These are phyloP conservation scores for thale cress (Arabidopsis thaliana) DNA, from an alignment of 345 rosid species.

Conservation along the genomic window DNA sequence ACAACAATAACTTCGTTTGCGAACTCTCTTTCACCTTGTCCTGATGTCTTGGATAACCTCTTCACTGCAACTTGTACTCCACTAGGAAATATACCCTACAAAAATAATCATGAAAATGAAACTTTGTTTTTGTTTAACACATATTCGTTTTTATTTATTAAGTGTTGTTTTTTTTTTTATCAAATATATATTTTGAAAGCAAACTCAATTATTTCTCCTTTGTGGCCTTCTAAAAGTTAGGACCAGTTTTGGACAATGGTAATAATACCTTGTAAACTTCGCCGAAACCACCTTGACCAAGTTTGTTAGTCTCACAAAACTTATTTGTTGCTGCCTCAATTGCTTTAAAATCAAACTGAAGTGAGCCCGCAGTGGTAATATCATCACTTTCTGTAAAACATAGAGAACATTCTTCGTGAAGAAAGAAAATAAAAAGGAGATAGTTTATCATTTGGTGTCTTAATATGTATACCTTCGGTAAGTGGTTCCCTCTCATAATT, in stretches of 20 bases:
- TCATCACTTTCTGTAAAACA: neutral
- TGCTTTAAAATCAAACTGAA: neutral
- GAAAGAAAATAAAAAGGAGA: neutral
- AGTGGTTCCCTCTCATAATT: neutral
- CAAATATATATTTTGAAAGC: no score
- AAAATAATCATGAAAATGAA: neutral
- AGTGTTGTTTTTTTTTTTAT: no score
- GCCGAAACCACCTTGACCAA: neutral
- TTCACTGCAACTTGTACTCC: constrained; percentile 5
- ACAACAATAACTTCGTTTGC: neutral
- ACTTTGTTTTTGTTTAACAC: no score
- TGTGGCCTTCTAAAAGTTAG: neutral
- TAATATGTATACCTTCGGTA: neutral
- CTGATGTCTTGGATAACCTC: neutral
- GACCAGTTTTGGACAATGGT: neutral
- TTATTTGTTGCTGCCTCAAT: neutral
- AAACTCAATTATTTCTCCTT: no score
- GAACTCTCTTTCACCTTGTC: neutral
- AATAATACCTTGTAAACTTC: neutral
- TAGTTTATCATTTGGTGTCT: neutral
- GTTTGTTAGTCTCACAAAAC: constrained; percentile 2
- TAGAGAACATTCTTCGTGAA: neutral
- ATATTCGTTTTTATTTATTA: no score
- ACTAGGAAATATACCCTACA: neutral
- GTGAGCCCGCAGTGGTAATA: neutral